Evolutionary conservation across 2,329 filamentous ascomycete genomes (phyloP).

Genomic region (Botrytis cinerea): DNA sequence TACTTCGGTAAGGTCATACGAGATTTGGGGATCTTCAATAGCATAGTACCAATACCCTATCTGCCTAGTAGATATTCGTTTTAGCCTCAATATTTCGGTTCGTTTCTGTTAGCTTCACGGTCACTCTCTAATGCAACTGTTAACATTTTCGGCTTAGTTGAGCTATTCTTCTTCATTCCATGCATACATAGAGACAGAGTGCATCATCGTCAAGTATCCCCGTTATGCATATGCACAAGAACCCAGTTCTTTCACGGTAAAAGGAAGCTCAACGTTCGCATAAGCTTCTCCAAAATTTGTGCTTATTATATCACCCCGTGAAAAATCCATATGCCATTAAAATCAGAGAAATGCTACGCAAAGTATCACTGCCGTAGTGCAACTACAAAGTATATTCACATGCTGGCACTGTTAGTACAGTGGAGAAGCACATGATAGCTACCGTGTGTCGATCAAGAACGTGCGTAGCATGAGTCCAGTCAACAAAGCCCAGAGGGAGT

Average conservation of each 20-base stretch:
- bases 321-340: background rate
- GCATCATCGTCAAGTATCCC: background rate
- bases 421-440: constrained; percentile 11
- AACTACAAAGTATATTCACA: background rate
- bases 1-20: background rate
- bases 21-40: background rate
- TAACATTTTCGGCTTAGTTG: background rate
- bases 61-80: background rate
- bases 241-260: background rate
- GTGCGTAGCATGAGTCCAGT: constrained; percentile 6
- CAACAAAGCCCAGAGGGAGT: background rate
- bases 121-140: background rate
- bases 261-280: background rate
- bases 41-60: background rate
- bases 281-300: background rate
- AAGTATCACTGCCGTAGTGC: background rate
- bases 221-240: constrained; percentile 1
- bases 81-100: background rate
- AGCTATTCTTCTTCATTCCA: background rate
- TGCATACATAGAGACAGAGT: background rate
- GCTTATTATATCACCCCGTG: background rate
- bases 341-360: background rate
- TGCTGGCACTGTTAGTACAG: background rate
- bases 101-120: background rate
- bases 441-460: constrained; percentile 12